phyloP scores from a whole-genome alignment of 2,329 filamentous ascomycete genomes.

The Scedosporium aurantiacum region DNA sequence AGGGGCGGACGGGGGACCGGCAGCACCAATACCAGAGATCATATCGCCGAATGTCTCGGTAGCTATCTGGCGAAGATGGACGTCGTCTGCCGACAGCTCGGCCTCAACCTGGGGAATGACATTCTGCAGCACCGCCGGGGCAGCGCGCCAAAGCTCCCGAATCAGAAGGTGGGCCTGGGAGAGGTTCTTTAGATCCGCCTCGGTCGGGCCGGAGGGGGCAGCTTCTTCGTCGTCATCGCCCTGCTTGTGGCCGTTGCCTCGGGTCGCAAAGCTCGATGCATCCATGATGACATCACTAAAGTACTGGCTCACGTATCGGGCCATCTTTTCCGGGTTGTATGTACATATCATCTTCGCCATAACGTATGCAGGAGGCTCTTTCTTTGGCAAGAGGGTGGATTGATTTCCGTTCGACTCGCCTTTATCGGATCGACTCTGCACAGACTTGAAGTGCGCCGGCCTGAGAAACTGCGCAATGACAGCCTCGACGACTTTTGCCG shows the following conservation, averaged over 20 bases:
- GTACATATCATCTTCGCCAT: constrained; percentile 96
- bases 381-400: constrained; percentile 72
- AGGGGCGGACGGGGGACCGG: constrained; percentile 66
- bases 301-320: constrained; percentile 85
- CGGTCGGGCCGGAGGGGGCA: constrained; percentile 51
- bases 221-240: constrained; percentile 54
- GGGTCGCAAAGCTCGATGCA: constrained; percentile 51
- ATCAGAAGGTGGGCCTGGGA: constrained; percentile 82
- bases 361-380: constrained; percentile 84
- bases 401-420: constrained; percentile 60
- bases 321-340: constrained; percentile 84
- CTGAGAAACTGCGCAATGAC: constrained; percentile 93
- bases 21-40: constrained; percentile 84
- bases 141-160: constrained; percentile 86
- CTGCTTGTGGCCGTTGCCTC: constrained; percentile 45
- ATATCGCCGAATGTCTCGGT: constrained; percentile 94
- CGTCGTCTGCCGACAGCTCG: constrained; percentile 81
- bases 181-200: constrained; percentile 77
- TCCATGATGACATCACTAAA: constrained; percentile 96
- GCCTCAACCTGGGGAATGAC: constrained; percentile 90
- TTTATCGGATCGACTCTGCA: constrained; percentile 20
- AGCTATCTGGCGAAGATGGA: constrained; percentile 74
- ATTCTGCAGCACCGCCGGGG: constrained; percentile 78
- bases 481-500: constrained; percentile 74
- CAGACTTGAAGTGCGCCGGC: constrained; percentile 49